phyloP scores from a whole-genome alignment of 495 filamentous ascomycete species.

The Annulohypoxylon moriforme region DNA sequence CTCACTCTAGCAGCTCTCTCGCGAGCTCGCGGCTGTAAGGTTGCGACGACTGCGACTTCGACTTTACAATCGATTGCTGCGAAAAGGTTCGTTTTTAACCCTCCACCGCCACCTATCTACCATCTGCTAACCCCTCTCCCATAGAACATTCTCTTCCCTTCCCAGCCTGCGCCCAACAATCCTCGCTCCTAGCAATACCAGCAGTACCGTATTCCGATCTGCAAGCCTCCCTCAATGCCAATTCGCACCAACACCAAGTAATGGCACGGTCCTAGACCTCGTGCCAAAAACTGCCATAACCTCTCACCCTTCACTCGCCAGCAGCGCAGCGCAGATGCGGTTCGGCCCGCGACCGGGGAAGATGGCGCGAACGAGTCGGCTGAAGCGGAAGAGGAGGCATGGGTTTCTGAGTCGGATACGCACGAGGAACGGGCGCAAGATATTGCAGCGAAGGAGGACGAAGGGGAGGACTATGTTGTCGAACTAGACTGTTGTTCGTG shows the following conservation, averaged over 20 bases:
- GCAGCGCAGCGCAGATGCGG: conserved; percentile 52
- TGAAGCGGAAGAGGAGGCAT: conserved; percentile 61
- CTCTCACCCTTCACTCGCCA: conserved; percentile 53
- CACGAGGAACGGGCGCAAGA: conserved; percentile 55
- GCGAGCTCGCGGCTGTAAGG: conserved; percentile 11
- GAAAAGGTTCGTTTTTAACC: conserved; percentile 19
- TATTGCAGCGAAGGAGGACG: conserved; percentile 49
- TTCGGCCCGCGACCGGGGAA: conserved; percentile 61
- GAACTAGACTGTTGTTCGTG: conserved; percentile 20
- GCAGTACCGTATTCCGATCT: conserved; percentile 47
- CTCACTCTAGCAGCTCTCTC: conserved; percentile 31
- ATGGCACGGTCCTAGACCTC: conserved; percentile 43
- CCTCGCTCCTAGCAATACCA: conserved; percentile 22
- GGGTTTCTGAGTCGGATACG: conserved; percentile 58
- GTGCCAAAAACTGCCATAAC: conserved; percentile 53
- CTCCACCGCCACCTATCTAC: neutral
- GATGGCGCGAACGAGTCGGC: conserved; percentile 54
- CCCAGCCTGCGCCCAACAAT: conserved; percentile 55
- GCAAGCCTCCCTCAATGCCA: conserved; percentile 14
- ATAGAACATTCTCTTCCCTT: conserved; percentile 55
- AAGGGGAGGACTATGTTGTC: conserved; percentile 57
- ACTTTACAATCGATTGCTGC: conserved; percentile 16
- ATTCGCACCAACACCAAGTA: conserved; percentile 11
- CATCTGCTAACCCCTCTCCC: conserved; percentile 12
- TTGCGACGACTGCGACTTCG: neutral